Evolutionary conservation across 176 grass and related monocot genomes (phyloP).

Genomic region (Carex kokanica): DNA sequence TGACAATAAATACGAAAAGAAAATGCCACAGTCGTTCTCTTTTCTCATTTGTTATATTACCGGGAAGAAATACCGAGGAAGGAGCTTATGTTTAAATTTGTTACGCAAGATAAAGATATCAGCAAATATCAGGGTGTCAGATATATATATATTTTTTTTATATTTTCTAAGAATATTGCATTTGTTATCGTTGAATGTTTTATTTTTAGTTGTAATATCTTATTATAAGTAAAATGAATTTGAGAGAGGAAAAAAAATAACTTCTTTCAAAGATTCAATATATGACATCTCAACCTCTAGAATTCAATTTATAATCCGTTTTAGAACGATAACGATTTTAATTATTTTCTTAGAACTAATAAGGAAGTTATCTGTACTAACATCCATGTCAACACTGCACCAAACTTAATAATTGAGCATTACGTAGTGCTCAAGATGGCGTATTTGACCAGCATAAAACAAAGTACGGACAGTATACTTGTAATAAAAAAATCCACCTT

Average conservation of each 20-base stretch:
- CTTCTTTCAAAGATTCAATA: not conserved
- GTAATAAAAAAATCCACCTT: too few species aligned
- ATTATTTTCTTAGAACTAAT: not conserved
- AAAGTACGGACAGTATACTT: not conserved
- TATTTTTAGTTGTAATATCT: not conserved
- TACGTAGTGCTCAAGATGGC: not conserved
- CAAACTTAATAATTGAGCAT: constrained; percentile 4
- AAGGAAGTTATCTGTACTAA: not conserved
- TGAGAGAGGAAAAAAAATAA: not conserved
- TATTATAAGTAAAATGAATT: not conserved
- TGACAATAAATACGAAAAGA: not conserved
- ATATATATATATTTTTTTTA: not conserved
- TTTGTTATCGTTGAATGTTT: not conserved
- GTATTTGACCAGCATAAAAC: constrained; percentile 1
- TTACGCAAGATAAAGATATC: not conserved
- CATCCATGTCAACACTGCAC: not conserved
- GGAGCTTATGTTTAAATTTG: not conserved
- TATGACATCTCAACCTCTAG: not conserved
- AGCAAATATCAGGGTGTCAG: not conserved
- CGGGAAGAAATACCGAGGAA: not conserved
- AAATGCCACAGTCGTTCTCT: not conserved
- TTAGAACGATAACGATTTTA: not conserved
- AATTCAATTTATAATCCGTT: not conserved
- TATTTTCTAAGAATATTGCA: not conserved
- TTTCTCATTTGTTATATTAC: not conserved